Percentiles rank a stretch among this genome's conserved stretches.
These are phyloP conservation scores for Eremothecium cymbalariae DNA, from an alignment of 1,139 yeast species.

Conservation along the genomic window DNA sequence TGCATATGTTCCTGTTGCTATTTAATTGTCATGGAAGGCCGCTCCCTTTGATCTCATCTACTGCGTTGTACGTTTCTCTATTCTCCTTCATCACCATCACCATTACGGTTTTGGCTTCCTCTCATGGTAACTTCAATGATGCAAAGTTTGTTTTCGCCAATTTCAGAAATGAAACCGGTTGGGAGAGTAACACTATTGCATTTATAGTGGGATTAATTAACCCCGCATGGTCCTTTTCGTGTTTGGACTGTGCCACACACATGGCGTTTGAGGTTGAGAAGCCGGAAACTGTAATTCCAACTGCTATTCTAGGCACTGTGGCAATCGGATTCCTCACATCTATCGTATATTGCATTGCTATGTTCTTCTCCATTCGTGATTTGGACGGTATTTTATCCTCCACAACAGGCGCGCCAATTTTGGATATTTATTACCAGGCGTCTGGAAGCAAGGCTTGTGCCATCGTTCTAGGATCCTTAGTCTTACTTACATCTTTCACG, in stretches of 20 bases:
- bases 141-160: slow-evolving; percentile 55
- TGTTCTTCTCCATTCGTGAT: slow-evolving; percentile 54
- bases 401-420: slow-evolving; percentile 52
- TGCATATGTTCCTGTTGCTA: slow-evolving; percentile 39
- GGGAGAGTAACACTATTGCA: slow-evolving; percentile 52
- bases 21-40: slow-evolving; percentile 54
- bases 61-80: slow-evolving; percentile 49
- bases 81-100: slow-evolving; percentile 48
- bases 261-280: slow-evolving; percentile 58
- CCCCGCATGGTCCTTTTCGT: slow-evolving; percentile 65
- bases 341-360: slow-evolving; percentile 49
- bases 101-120: slow-evolving; percentile 47
- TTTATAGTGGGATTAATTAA: slow-evolving; percentile 59
- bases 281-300: slow-evolving; percentile 55
- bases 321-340: slow-evolving; percentile 60
- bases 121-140: slow-evolving; percentile 47
- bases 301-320: slow-evolving; percentile 56
- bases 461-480: slow-evolving; percentile 47
- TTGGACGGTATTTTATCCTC: slow-evolving; percentile 40
- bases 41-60: slow-evolving; percentile 45
- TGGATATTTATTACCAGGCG: slow-evolving; percentile 56
- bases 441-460: slow-evolving; percentile 50
- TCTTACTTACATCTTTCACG: slow-evolving; percentile 57
- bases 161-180: slow-evolving; percentile 58
- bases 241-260: slow-evolving; percentile 62